These are phyloP conservation scores for Geum urbanum DNA, from an alignment of 306 rosid species.

Conservation along the genomic window DNA sequence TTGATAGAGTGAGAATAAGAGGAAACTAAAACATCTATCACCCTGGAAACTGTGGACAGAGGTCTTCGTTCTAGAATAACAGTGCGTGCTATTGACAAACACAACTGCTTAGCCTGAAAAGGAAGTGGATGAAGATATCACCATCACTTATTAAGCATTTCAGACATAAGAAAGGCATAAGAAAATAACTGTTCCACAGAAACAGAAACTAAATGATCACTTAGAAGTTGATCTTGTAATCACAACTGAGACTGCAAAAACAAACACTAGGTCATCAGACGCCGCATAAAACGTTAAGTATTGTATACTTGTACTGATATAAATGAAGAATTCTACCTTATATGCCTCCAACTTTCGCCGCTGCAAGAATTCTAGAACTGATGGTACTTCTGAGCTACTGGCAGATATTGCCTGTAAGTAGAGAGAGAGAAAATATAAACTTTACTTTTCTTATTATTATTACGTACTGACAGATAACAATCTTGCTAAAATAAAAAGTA, in stretches of 20 bases:
- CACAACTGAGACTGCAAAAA: neutral
- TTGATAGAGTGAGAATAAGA: conserved; percentile 65
- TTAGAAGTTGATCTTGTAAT: conserved; percentile 13
- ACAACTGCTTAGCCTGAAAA: conserved; percentile 86
- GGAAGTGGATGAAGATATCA: conserved; percentile 19
- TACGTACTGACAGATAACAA: neutral
- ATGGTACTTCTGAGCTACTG: conserved; percentile 93
- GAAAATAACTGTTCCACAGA: conserved; percentile 2
- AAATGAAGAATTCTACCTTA: conserved; percentile 46
- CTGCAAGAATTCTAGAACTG: conserved; percentile 90
- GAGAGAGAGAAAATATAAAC: conserved; percentile 12
- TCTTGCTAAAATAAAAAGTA: conserved; percentile 12
- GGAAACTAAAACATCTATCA: conserved; percentile 68
- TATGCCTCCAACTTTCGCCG: conserved; percentile 79
- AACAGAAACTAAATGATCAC: conserved; percentile 11
- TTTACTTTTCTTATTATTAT: neutral
- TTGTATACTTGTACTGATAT: conserved; percentile 7
- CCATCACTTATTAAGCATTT: conserved; percentile 10
- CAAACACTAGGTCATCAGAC: neutral
- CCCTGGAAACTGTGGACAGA: conserved; percentile 65
- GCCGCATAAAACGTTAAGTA: conserved; percentile 1
- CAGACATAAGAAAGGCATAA: conserved; percentile 5
- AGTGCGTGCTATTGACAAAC: conserved; percentile 63
- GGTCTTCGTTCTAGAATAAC: conserved; percentile 83
- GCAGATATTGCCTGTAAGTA: conserved; percentile 80